Percentiles rank a stretch among this genome's conserved stretches.
phyloP scores from a whole-genome alignment of 352 stramenopile genomes.

The Globisporangium orthogonon region DNA sequence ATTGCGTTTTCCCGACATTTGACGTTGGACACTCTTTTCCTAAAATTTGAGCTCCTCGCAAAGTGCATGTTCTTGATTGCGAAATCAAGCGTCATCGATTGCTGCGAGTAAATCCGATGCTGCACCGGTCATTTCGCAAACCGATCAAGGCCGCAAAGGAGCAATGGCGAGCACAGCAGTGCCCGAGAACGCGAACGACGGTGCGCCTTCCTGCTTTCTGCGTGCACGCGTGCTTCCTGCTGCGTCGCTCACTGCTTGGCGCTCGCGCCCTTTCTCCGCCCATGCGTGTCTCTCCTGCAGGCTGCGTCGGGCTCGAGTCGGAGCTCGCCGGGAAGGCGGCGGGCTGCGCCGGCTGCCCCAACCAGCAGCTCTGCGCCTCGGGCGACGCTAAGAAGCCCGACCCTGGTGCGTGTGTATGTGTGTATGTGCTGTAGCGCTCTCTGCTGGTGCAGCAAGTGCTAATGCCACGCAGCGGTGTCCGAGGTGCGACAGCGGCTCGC shows the following conservation, averaged over 20 bases:
- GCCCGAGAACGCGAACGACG: slow-evolving; percentile 64
- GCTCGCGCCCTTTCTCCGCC: not conserved
- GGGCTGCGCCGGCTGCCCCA: slow-evolving; percentile 97
- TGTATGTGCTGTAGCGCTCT: slow-evolving; percentile 9
- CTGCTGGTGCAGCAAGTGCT: slow-evolving; percentile 18
- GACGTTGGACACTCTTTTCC: too few species aligned
- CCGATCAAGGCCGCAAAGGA: not conserved
- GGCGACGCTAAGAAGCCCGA: slow-evolving; percentile 86
- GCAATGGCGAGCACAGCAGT: slow-evolving; percentile 10
- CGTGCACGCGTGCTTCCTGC: not conserved
- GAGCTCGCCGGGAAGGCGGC: slow-evolving; percentile 92
- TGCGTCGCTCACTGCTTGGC: not conserved
- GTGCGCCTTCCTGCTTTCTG: slow-evolving; percentile 10
- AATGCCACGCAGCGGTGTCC: slow-evolving; percentile 34
- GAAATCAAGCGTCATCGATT: too few species aligned
- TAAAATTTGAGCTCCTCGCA: too few species aligned
- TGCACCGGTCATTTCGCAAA: too few species aligned
- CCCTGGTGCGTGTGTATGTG: slow-evolving; percentile 30
- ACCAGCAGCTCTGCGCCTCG: slow-evolving; percentile 94
- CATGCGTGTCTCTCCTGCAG: slow-evolving; percentile 14
- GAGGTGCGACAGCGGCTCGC: slow-evolving; percentile 86
- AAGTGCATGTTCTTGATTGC: too few species aligned
- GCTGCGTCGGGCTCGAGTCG: slow-evolving; percentile 94
- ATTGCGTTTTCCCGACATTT: too few species aligned
- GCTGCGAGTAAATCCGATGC: too few species aligned